Percentiles rank a stretch among this genome's conserved stretches.
phyloP scores from a whole-genome alignment of 2,329 filamentous ascomycete species.

The Achaetomium macrosporum region DNA sequence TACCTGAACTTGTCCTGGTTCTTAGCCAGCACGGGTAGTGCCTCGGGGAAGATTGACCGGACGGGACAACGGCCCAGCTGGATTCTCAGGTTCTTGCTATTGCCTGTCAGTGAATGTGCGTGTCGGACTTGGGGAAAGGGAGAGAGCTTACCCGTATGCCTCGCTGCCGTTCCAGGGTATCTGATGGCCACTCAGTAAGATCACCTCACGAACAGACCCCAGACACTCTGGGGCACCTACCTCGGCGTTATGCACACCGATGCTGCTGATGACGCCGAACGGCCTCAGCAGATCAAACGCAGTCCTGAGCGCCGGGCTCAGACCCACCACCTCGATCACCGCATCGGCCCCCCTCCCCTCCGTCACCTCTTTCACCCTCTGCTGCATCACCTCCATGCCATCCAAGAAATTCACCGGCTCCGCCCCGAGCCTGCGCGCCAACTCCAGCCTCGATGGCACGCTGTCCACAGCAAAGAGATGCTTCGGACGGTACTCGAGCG shows the following conservation, averaged over 20 bases:
- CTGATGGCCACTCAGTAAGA: conserved; percentile 32
- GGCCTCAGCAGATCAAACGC: conserved; percentile 67
- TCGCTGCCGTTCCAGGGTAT: conserved; percentile 62
- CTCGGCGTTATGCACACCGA: conserved; percentile 70
- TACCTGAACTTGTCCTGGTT: conserved; percentile 63
- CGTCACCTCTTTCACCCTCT: conserved; percentile 67
- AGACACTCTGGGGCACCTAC: conserved; percentile 35
- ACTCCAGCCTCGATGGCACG: conserved; percentile 65
- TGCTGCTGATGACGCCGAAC: conserved; percentile 68
- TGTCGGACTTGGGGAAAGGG: neutral
- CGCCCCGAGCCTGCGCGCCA: conserved; percentile 69
- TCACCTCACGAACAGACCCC: neutral
- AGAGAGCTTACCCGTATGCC: conserved; percentile 42
- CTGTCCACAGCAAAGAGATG: conserved; percentile 75
- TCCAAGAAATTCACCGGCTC: conserved; percentile 77
- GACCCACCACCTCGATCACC: conserved; percentile 72
- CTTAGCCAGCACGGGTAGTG: conserved; percentile 58
- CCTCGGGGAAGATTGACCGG: conserved; percentile 60
- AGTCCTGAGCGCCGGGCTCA: conserved; percentile 62
- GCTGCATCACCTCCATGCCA: conserved; percentile 53
- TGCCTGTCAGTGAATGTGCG: conserved; percentile 23
- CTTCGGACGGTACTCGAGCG: conserved; percentile 68
- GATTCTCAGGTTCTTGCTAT: conserved; percentile 63
- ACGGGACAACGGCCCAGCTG: conserved; percentile 77
- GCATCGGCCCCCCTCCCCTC: conserved; percentile 79